phyloP scores from a whole-genome alignment of 768 basidiomycete species.

The Tylopilus sp. region DNA sequence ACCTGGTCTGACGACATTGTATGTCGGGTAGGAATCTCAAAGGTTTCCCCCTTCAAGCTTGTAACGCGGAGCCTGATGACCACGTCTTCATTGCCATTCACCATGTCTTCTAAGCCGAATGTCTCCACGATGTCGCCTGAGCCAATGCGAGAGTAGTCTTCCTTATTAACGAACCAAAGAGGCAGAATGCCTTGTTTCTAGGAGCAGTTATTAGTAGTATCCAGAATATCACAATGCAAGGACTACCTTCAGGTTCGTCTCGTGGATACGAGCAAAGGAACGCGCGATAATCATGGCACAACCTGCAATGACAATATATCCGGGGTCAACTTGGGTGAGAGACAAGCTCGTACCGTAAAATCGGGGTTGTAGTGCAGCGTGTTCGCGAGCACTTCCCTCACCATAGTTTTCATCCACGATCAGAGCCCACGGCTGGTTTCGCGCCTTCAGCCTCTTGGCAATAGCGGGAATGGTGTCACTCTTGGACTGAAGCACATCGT shows the following conservation, averaged over 20 bases:
- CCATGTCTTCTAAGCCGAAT: slow-evolving; percentile 68
- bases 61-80: slow-evolving; percentile 60
- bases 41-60: slow-evolving; percentile 54
- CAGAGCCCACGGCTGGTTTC: slow-evolving; percentile 86
- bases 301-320: slow-evolving; percentile 39
- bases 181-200: slow-evolving; percentile 98
- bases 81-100: slow-evolving; percentile 43
- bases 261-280: slow-evolving; percentile 97
- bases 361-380: slow-evolving; percentile 94
- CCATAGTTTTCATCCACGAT: slow-evolving; percentile 97
- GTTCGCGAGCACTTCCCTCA: slow-evolving; percentile 96
- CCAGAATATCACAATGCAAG: neutral
- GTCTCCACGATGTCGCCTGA: slow-evolving; percentile 84
- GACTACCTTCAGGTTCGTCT: slow-evolving; percentile 89
- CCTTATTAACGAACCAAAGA: slow-evolving; percentile 86
- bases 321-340: neutral
- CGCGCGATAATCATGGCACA: slow-evolving; percentile 85
- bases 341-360: slow-evolving; percentile 64
- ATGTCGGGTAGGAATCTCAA: slow-evolving; percentile 75
- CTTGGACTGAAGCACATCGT: slow-evolving; percentile 37
- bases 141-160: slow-evolving; percentile 80
- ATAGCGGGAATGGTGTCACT: slow-evolving; percentile 86
- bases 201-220: slow-evolving; percentile 3
- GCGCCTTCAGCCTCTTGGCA: slow-evolving; percentile 84
- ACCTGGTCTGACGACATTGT: slow-evolving; percentile 90